Evolutionary conservation across 192 early-diverging fungal genomes (phyloP).

Genomic region (Coemansia sp.): DNA sequence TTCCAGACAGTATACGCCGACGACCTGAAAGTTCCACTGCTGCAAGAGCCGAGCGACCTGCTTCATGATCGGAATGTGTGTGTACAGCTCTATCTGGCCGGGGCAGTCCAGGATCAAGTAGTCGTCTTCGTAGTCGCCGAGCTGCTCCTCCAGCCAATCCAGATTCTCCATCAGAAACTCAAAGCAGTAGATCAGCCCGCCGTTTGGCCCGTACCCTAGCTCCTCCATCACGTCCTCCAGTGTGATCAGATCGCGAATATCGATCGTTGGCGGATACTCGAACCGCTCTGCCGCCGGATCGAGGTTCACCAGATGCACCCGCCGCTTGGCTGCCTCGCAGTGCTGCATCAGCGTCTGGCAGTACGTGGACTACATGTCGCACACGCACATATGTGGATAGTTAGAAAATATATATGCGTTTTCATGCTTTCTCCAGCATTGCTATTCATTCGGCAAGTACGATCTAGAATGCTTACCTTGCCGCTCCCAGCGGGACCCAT

Average conservation of each 20-base stretch:
- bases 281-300: slow-evolving; percentile 98
- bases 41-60: slow-evolving; percentile 67
- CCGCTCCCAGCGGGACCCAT: slow-evolving; percentile 96
- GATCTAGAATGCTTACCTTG: slow-evolving; percentile 50
- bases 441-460: too few relatives aligned
- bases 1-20: slow-evolving; percentile 92
- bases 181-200: slow-evolving; percentile 93
- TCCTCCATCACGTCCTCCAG: slow-evolving; percentile 98
- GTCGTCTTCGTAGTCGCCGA: slow-evolving; percentile 89
- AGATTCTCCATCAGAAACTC: slow-evolving; percentile 95
- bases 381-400: neutral
- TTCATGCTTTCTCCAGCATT: too few relatives aligned
- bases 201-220: slow-evolving; percentile 95
- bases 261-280: slow-evolving; percentile 83
- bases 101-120: slow-evolving; percentile 98
- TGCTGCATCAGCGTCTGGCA: slow-evolving; percentile 95
- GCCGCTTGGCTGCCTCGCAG: slow-evolving; percentile 75
- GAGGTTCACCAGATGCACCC: slow-evolving; percentile 91
- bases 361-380: slow-evolving; percentile 72
- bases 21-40: slow-evolving; percentile 76
- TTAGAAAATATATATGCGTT: too few relatives aligned
- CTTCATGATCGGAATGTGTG: slow-evolving; percentile 95
- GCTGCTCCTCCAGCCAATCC: slow-evolving; percentile 95
- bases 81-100: slow-evolving; percentile 98
- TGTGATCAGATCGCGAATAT: slow-evolving; percentile 95